Evolutionary conservation across 1,284 basidiomycete species (phyloP).

Genomic region (Leccinum fallax): DNA sequence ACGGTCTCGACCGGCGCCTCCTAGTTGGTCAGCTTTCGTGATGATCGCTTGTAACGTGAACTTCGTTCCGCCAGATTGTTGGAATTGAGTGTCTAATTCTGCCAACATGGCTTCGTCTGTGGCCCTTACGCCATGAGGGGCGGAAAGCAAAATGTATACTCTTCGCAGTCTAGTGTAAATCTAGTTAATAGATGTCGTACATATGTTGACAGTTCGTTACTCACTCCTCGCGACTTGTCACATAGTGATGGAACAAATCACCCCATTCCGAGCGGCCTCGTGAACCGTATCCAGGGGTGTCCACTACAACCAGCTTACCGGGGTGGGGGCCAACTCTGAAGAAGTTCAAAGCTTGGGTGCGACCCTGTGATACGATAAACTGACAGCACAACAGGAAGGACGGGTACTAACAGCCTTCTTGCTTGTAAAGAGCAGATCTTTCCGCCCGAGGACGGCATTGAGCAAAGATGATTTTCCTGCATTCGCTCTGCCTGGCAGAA

Average conservation of each 20-base stretch:
- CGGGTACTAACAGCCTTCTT: constrained; percentile 60
- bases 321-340: constrained; percentile 60
- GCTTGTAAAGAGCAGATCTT: constrained; percentile 59
- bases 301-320: constrained; percentile 65
- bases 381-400: not conserved
- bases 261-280: constrained; percentile 77
- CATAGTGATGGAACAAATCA: constrained; percentile 61
- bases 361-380: constrained; percentile 49
- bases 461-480: constrained; percentile 74
- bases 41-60: constrained; percentile 70
- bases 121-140: constrained; percentile 58
- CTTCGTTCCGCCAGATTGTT: constrained; percentile 41
- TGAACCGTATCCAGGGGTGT: constrained; percentile 77
- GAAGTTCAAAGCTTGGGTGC: constrained; percentile 70
- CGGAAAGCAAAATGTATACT: constrained; percentile 71
- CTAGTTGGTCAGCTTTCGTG: constrained; percentile 66
- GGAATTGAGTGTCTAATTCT: constrained; percentile 44
- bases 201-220: constrained; percentile 21
- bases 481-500: constrained; percentile 56
- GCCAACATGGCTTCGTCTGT: constrained; percentile 64
- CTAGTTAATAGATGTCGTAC: not conserved
- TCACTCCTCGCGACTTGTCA: constrained; percentile 60
- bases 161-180: constrained; percentile 54
- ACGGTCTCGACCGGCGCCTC: constrained; percentile 31
- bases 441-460: constrained; percentile 65